These are phyloP conservation scores for Coccomyxa sp. DNA, from an alignment of 139 green algal genomes.

Conservation along the genomic window DNA sequence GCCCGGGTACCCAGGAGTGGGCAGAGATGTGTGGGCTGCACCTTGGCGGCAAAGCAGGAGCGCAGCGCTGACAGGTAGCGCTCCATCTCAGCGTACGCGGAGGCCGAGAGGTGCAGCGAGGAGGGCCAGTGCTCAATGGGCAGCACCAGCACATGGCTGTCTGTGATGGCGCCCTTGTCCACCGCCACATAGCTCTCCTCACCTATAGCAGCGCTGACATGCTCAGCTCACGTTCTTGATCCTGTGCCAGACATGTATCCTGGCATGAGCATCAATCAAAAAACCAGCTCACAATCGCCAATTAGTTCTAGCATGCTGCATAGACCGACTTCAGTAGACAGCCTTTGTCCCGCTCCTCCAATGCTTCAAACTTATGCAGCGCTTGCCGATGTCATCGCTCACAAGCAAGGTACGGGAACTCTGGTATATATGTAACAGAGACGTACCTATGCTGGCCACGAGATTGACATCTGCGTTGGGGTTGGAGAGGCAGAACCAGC, in stretches of 20 bases:
- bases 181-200: slow-evolving; percentile 78
- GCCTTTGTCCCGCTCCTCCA: too few species aligned
- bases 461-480: slow-evolving; percentile 53
- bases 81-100: slow-evolving; percentile 51
- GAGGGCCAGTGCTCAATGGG: slow-evolving; percentile 86
- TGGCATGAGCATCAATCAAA: too few species aligned
- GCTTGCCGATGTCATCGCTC: too few species aligned
- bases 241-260: too few species aligned
- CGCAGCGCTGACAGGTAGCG: slow-evolving; percentile 74
- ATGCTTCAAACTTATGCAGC: too few species aligned
- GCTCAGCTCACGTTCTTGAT: neutral
- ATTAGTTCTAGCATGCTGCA: too few species aligned
- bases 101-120: slow-evolving; percentile 38
- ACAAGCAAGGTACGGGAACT: too few species aligned
- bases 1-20: too few species aligned
- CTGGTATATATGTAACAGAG: too few species aligned
- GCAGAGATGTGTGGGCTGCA: too few species aligned
- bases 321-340: too few species aligned
- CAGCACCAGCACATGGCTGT: slow-evolving; percentile 80
- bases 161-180: slow-evolving; percentile 80
- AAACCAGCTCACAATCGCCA: too few species aligned
- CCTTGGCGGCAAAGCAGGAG: slow-evolving; percentile 44
- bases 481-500: slow-evolving; percentile 86
- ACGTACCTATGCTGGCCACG: slow-evolving; percentile 46
- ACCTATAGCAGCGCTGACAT: slow-evolving; percentile 27